Base-by-base conservation (phyloP, 2,329 filamentous ascomycete species). In the Pyricularia sp. region DNA sequence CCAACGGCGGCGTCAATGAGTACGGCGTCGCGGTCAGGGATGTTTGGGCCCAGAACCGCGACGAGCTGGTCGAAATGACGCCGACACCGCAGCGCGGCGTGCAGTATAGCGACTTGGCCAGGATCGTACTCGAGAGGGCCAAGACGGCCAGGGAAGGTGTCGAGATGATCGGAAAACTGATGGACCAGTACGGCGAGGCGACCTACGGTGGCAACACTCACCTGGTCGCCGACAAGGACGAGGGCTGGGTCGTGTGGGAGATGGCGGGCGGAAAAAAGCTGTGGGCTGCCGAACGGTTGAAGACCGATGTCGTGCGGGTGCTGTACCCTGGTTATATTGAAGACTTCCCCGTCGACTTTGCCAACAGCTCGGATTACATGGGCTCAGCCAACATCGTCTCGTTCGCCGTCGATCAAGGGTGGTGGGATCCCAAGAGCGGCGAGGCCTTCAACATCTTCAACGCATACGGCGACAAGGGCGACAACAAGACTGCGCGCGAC, bases 191-290 rank as follows among this genome's bases (percentile, higher is more conserved):
- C 60, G 60, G 60, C 60, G 60, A 62, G 60, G 60, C 60, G 16
- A 62, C 60, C 31, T 62, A 62, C 60, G 60, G 60, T 33, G 60
- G 60, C 60, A 62, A 62, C 60, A 62, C 60, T 22, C 60, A 62
- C 60, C 60, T 62, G 60, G 31, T 62, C 19, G 60, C 60, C 19
- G 60, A 62, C 60, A 26, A 24, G 30, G 31, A 62, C 60, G 60
- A 62, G 31, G 60, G 60, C n/a, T 62, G 60, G 60, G 60, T 62
- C 8, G 61, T 53, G 5, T 53, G 61, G 61, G 61, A 62, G 61
- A 62, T 62, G 61, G 61, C 61, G 2, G 61, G 61, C 61, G 61
- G 61, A 2, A 16, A 49, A 24, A 30, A 30, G 35, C 35, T 53
- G n/a, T 62, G 61, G 61, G 61, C 61, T 3, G 61, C 61, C 35